phyloP scores from a whole-genome alignment of 2,329 filamentous ascomycete genomes.

The Cladosporium sp. region DNA sequence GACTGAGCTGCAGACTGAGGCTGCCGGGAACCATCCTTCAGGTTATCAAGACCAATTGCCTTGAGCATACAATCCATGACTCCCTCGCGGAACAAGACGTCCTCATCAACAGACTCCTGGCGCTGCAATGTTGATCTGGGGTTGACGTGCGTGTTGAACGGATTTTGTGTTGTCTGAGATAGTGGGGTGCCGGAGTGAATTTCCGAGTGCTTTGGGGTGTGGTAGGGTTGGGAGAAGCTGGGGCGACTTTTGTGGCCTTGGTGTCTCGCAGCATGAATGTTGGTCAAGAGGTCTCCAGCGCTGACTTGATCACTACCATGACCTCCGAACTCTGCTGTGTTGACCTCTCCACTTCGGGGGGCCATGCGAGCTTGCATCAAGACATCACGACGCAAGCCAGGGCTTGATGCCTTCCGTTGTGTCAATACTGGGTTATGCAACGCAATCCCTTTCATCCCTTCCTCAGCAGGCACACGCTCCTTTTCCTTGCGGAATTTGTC shows the following conservation, averaged over 20 bases:
- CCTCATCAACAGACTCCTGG: constrained; percentile 81
- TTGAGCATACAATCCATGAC: constrained; percentile 96
- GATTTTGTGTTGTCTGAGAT: constrained; percentile 41
- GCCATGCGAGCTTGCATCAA: constrained; percentile 61
- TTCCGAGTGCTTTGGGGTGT: constrained; percentile 32
- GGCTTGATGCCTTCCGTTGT: constrained; percentile 65
- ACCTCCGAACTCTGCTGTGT: constrained; percentile 15
- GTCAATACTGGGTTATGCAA: constrained; percentile 73
- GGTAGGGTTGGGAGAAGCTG: constrained; percentile 47
- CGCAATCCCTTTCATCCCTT: constrained; percentile 87
- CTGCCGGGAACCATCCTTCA: constrained; percentile 60
- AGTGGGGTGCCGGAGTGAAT: constrained; percentile 32
- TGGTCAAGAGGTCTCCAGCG: constrained; percentile 68
- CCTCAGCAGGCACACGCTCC: constrained; percentile 74
- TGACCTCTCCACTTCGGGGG: constrained; percentile 19
- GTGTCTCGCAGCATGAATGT: constrained; percentile 65
- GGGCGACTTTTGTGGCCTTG: constrained; percentile 45
- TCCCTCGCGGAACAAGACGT: constrained; percentile 80
- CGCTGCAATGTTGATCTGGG: constrained; percentile 52
- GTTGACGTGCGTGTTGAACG: constrained; percentile 31
- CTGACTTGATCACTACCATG: constrained; percentile 32
- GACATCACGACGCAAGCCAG: constrained; percentile 72
- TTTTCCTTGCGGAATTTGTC: constrained; percentile 79
- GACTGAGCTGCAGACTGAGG: constrained; percentile 77
- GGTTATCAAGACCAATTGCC: constrained; percentile 74